Evolutionary conservation across 805 yeast genomes (phyloP).

Genomic region (Torulaspora quercuum): DNA sequence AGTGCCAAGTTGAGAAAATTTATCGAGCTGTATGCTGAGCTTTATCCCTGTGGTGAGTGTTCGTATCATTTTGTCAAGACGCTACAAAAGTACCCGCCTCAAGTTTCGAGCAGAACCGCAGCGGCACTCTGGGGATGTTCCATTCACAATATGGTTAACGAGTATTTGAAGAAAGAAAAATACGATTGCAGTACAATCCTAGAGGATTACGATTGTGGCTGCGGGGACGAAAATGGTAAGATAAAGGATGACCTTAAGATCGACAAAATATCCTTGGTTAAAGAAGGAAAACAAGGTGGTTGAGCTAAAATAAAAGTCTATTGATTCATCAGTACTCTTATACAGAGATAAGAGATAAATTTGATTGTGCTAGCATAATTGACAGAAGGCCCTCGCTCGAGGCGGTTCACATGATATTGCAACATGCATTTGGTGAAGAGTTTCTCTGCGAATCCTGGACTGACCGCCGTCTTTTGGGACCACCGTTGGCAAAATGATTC

Average conservation of each 20-base stretch:
- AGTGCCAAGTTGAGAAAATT: conserved; percentile 59
- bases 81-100: conserved; percentile 76
- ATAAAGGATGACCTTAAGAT: conserved; percentile 16
- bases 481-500: conserved; percentile 36
- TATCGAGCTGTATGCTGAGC: conserved; percentile 75
- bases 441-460: conserved; percentile 1
- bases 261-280: conserved; percentile 41
- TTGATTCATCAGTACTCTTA: not conserved
- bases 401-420: conserved; percentile 35
- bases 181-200: conserved; percentile 84
- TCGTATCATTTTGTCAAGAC: conserved; percentile 83
- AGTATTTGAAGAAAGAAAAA: conserved; percentile 57
- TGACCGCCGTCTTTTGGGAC: conserved; percentile 11
- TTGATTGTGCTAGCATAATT: conserved; percentile 2
- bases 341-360: too few relatives aligned
- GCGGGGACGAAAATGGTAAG: conserved; percentile 69
- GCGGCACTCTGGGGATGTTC: conserved; percentile 98
- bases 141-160: conserved; percentile 83
- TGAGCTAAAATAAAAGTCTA: conserved; percentile 8
- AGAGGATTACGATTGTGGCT: conserved; percentile 95
- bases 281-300: conserved; percentile 48
- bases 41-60: conserved; percentile 97
- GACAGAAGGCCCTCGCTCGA: too few relatives aligned
- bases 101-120: conserved; percentile 62
- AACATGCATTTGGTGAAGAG: conserved; percentile 29